Evolutionary conservation across 2,329 filamentous ascomycete species (phyloP).

Genomic region (Pleoardoris graminearum): DNA sequence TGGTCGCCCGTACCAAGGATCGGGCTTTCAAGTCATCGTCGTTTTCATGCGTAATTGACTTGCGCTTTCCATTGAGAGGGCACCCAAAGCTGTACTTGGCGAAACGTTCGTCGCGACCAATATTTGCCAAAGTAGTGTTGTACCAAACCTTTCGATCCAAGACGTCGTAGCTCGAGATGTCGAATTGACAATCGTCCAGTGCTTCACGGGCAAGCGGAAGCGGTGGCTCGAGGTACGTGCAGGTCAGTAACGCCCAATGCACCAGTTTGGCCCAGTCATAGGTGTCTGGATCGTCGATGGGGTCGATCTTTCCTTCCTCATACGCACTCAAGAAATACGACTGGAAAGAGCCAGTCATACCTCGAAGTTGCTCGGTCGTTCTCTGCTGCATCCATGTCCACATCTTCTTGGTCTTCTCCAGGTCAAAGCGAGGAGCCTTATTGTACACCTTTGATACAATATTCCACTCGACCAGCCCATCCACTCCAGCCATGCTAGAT

Average conservation of each 20-base stretch:
- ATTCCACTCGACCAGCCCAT: conserved; percentile 46
- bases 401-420: conserved; percentile 39
- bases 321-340: conserved; percentile 68
- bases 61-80: conserved; percentile 25
- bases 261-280: conserved; percentile 72
- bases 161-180: conserved; percentile 33
- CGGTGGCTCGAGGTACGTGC: conserved; percentile 29
- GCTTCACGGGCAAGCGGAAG: conserved; percentile 26
- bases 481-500: conserved; percentile 41
- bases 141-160: conserved; percentile 33
- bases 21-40: conserved; percentile 37
- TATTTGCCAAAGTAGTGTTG: conserved; percentile 27
- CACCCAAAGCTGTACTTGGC: conserved; percentile 28
- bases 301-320: conserved; percentile 61
- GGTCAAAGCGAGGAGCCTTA: conserved; percentile 41
- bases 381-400: conserved; percentile 44
- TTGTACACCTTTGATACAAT: conserved; percentile 47
- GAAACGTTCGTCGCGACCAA: conserved; percentile 28
- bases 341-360: conserved; percentile 66
- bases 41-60: conserved; percentile 1
- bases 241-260: conserved; percentile 64
- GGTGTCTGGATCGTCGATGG: conserved; percentile 62
- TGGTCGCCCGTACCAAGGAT: conserved; percentile 53
- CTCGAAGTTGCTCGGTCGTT: conserved; percentile 54
- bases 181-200: conserved; percentile 28